Evolutionary conservation across 2,329 filamentous ascomycete species (phyloP), one percentile per base, ranked within the genome.

Genomic region (Dactylellina sp.): DNA sequence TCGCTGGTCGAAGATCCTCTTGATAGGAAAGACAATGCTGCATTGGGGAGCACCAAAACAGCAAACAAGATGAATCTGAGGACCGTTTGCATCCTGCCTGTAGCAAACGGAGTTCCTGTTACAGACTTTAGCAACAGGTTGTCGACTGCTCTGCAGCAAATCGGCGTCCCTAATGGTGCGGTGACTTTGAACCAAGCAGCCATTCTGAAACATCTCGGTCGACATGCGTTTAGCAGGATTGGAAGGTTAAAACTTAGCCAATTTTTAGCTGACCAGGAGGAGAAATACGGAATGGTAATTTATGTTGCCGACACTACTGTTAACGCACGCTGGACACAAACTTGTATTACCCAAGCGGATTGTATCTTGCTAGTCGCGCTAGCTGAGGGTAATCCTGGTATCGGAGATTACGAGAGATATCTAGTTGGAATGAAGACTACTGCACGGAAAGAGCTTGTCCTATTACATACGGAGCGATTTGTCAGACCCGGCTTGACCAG

Each of bases 241-340:
- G 95, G 95, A 4, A 98, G 97, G 81, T 84, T 99, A 25, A 97
- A 96, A 81, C 84, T 99, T 5, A 92, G 94, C 0, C 94, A 99
- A 77, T 99, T 99, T 79, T 86, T 99, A 55, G 95, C 96, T 1
- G 95, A 99, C 79, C 84, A 99, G 9, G 95, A 99, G 81, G 95
- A 99, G 82, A 97, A 97, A 80, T 98, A 96, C 78, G 93, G 94
- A 0, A 88, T 99, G 78, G 93, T 99, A 0, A 85, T 99, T 6
- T 99, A 99, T 79, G 89, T 99, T 68, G 95, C 94, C 57, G 95
- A 99, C 81, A 99, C 96, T 2, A 97, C 89, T 74, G 95, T 98
- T 78, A 98, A 97, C 78, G 92, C 96, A 1, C 93, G 94, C 0
- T 99, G 95, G 95, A 99, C 96, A 0, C 93, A 97, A 79, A 98